phyloP scores from a whole-genome alignment of 345 rosid genomes.

The Melastoma malabathricum region DNA sequence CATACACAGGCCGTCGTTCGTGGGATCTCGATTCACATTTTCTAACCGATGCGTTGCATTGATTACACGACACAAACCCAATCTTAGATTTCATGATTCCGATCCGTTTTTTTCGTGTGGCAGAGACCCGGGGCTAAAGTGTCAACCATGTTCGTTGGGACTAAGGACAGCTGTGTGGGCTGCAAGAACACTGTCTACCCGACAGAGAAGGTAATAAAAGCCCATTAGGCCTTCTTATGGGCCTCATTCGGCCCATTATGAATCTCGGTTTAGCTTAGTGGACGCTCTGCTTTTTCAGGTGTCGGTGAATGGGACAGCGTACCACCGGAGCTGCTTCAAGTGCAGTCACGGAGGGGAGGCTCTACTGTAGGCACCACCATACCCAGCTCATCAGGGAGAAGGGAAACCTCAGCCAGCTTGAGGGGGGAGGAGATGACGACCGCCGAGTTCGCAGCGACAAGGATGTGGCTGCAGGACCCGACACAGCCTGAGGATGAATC shows the following conservation, averaged over 20 bases:
- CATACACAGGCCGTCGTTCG: too few species aligned
- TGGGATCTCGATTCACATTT: background rate
- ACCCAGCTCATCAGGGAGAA: conserved; percentile 86
- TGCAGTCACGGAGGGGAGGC: conserved; percentile 97
- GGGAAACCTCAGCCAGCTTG: conserved; percentile 93
- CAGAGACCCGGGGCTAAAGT: conserved; percentile 82
- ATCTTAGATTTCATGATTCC: too few species aligned
- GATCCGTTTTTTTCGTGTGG: background rate
- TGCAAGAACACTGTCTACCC: conserved; percentile 83
- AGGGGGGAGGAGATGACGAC: conserved; percentile 26
- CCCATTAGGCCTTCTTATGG: too few species aligned
- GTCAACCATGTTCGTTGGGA: conserved; percentile 87
- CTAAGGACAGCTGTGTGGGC: conserved; percentile 80
- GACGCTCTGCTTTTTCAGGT: conserved; percentile 27
- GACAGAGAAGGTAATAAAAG: conserved; percentile 65
- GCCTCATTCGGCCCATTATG: background rate
- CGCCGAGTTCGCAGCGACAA: background rate
- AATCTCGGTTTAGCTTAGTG: too few species aligned
- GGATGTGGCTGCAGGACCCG: too few species aligned
- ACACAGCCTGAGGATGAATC: too few species aligned
- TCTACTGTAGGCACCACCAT: conserved; percentile 96
- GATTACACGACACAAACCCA: background rate
- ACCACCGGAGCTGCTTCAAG: conserved; percentile 97
- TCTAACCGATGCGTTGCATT: background rate
- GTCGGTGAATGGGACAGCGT: conserved; percentile 84